Evolutionary conservation across 257 asterid species (phyloP).

Genomic region (Prunella vulgaris): DNA sequence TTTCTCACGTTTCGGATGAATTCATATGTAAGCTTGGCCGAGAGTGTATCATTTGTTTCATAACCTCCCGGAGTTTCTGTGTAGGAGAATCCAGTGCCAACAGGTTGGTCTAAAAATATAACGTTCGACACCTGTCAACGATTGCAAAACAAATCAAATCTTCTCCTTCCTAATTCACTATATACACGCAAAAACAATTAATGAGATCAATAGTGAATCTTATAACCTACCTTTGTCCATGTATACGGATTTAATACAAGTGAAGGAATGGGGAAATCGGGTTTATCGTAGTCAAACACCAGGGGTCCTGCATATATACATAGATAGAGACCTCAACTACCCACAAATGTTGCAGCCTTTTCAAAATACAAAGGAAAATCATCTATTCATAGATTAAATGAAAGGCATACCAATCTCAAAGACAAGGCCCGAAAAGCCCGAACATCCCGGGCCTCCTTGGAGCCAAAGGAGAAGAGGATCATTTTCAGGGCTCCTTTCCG

Average conservation of each 20-base stretch:
- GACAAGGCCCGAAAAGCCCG: constrained; percentile 23
- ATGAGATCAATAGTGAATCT: not conserved
- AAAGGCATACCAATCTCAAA: constrained; percentile 21
- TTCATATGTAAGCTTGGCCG: constrained; percentile 9
- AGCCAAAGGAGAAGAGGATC: constrained; percentile 31
- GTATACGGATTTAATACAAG: constrained; percentile 44
- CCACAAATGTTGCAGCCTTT: no score
- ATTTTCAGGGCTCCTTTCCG: constrained; percentile 20
- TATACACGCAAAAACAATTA: no score
- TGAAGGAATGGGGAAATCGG: constrained; percentile 45
- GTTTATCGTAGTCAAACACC: constrained; percentile 27
- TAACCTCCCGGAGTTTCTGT: constrained; percentile 19
- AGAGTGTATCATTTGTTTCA: constrained; percentile 11
- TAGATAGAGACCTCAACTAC: no score
- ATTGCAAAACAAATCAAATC: not conserved
- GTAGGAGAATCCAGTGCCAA: constrained; percentile 41
- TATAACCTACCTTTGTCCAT: constrained; percentile 53
- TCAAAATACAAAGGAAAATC: no score
- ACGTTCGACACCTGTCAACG: constrained; percentile 28
- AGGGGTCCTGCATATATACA: constrained; percentile 43
- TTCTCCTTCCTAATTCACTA: not conserved
- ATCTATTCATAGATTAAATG: no score
- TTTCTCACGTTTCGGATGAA: constrained; percentile 26
- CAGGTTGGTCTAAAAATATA: constrained; percentile 44
- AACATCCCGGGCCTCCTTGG: constrained; percentile 28